These are phyloP conservation scores for Fagopyrum homotropicum DNA, from an alignment of 148 eudicot genomes.

Conservation along the genomic window DNA sequence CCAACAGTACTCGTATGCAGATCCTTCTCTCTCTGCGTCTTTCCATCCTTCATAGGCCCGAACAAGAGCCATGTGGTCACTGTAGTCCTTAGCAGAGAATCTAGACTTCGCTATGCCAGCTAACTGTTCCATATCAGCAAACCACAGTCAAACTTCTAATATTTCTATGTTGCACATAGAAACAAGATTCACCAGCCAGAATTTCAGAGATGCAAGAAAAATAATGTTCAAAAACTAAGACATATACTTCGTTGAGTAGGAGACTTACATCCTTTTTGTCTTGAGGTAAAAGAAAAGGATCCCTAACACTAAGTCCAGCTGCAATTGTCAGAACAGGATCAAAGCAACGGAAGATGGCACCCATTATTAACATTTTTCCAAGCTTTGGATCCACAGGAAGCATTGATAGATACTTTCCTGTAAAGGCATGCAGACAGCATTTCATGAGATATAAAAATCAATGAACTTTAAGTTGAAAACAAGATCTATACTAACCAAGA, in stretches of 20 bases:
- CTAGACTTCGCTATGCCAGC: conserved; percentile 98
- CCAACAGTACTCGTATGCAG: conserved; percentile 99
- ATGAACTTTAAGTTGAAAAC: conserved; percentile 8
- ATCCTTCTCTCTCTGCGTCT: conserved; percentile 97
- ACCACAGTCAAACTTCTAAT: background rate
- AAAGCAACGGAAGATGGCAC: conserved; percentile 91
- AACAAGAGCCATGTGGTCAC: conserved; percentile 99
- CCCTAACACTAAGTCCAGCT: conserved; percentile 95
- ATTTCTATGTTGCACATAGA: background rate
- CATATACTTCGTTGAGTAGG: background rate
- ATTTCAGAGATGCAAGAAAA: background rate
- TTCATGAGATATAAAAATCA: conserved; percentile 15
- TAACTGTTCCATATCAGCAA: conserved; percentile 40
- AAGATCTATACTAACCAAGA: conserved; percentile 58
- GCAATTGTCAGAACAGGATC: conserved; percentile 96
- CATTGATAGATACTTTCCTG: conserved; percentile 48
- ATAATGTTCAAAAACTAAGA: background rate
- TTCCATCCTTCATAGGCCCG: conserved; percentile 99
- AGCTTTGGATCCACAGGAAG: conserved; percentile 23
- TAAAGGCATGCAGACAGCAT: conserved; percentile 15
- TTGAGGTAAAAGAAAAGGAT: conserved; percentile 98
- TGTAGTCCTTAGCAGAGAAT: conserved; percentile 97
- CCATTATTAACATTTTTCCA: conserved; percentile 72
- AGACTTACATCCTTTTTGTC: conserved; percentile 89
- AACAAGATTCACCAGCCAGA: background rate